A percentile compares a stretch with the other conserved stretches of the same genome.
Evolutionary conservation across 1,139 yeast species (phyloP).

Genomic region (Scheffersomyces titani): DNA sequence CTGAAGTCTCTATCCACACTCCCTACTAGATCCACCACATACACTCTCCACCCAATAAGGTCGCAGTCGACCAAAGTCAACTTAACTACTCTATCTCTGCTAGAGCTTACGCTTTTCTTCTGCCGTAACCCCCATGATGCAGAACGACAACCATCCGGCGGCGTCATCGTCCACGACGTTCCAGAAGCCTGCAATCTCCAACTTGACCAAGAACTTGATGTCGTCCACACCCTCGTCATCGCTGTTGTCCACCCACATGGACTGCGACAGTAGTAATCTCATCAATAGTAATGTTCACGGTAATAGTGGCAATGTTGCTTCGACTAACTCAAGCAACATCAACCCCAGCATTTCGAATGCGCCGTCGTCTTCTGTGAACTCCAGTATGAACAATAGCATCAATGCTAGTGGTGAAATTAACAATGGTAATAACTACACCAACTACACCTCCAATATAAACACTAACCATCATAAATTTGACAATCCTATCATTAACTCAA

Average conservation of each 20-base stretch:
- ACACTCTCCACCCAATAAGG: slow-evolving; percentile 7
- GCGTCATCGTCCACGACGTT: not conserved
- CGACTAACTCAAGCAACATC: not conserved
- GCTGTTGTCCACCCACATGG: slow-evolving; percentile 2
- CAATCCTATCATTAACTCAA: not conserved
- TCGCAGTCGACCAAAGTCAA: slow-evolving; percentile 6
- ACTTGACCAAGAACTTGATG: slow-evolving; percentile 40
- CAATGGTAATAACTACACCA: not conserved
- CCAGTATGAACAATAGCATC: not conserved
- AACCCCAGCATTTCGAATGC: not conserved
- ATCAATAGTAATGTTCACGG: not conserved
- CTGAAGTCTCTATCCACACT: not conserved
- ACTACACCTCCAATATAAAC: not conserved
- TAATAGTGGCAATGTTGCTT: not conserved
- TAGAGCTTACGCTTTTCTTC: not conserved
- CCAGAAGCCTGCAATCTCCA: slow-evolving; percentile 25
- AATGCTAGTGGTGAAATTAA: not conserved
- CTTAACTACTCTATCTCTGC: not conserved
- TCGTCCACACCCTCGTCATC: slow-evolving; percentile 10
- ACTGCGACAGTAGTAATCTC: not conserved
- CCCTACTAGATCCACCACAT: not conserved
- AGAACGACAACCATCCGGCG: slow-evolving; percentile 1
- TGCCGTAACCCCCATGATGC: not conserved
- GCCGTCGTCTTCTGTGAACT: not conserved
- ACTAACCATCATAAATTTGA: not conserved